phyloP scores from a whole-genome alignment of 2,329 filamentous ascomycete genomes.

The Neofusicoccum cordaticola region DNA sequence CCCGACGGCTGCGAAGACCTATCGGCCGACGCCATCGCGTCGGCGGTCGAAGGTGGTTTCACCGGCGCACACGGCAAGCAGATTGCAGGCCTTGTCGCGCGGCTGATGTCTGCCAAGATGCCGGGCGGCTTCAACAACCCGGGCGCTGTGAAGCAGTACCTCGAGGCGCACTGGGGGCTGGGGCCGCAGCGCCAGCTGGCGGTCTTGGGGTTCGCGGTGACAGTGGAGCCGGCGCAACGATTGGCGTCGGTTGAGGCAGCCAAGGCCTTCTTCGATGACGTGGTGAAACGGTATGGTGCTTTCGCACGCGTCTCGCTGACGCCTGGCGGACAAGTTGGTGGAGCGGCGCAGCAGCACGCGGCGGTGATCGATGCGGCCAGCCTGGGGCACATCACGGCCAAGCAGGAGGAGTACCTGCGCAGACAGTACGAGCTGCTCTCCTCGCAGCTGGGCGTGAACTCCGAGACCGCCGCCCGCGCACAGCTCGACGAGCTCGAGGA shows the following conservation, averaged over 20 bases:
- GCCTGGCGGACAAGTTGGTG: too few species aligned
- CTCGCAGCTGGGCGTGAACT: slow-evolving; percentile 19
- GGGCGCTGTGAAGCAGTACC: slow-evolving; percentile 16
- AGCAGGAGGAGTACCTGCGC: slow-evolving; percentile 19
- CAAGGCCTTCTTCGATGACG: too few species aligned
- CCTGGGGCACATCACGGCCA: slow-evolving; percentile 19
- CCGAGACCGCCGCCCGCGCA: slow-evolving; percentile 17
- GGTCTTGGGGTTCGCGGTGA: slow-evolving; percentile 18
- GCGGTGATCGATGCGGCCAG: slow-evolving; percentile 16
- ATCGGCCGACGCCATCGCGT: slow-evolving; percentile 32
- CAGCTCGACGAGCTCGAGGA: slow-evolving; percentile 19
- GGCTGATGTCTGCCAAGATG: slow-evolving; percentile 19
- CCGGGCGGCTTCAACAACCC: slow-evolving; percentile 19
- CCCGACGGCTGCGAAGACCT: slow-evolving; percentile 43
- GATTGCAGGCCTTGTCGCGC: slow-evolving; percentile 20
- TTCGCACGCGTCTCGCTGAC: too few species aligned
- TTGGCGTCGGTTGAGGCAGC: slow-evolving; percentile 13
- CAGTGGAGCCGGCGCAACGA: slow-evolving; percentile 18
- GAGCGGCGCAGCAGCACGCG: too few species aligned
- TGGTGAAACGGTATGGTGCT: too few species aligned
- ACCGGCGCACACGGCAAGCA: slow-evolving; percentile 32
- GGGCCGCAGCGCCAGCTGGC: slow-evolving; percentile 19
- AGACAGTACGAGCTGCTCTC: slow-evolving; percentile 20
- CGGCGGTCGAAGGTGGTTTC: slow-evolving; percentile 29
- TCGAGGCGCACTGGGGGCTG: slow-evolving; percentile 19